Base-by-base conservation (phyloP, 2,329 filamentous ascomycete species). In the Proliferodiscus dingleyae region DNA sequence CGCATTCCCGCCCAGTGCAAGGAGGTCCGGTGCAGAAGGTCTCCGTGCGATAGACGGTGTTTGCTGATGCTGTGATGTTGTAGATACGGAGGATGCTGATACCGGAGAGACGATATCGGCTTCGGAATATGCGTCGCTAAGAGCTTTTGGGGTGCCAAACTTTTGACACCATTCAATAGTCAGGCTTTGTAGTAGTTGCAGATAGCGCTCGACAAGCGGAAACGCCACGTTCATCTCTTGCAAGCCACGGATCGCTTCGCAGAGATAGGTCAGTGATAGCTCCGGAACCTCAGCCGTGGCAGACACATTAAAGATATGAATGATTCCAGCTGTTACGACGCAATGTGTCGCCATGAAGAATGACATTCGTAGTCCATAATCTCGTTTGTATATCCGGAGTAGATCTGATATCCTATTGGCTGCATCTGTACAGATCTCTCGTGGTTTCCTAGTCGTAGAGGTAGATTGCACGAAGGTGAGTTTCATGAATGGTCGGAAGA, bases 401-500 rank as follows among this genome's bases (percentile, higher is more conserved):
- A 64, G 50, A 37, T 60, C 30, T 36, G 61, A 49, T 46, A 66
- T 60, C 48, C 55, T 46, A 45, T 60, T 40, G 26, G 58, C 54
- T 45, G 60, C 33, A 51, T 66, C 54, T 22, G 36, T 45, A 38
- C 56, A 60, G 2, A 61, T 50, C 16, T 57, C 50, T 2, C 50
- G 49, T 2, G 60, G 58, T 5, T 47, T 48, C 23, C 50, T 47
- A 7, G 26, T 28, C 13, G 26, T 7, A 28, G 7, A 7, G 41
- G 49, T 37, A 11, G 45, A 42, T 36, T 55, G 49, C 4, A 58
- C 49, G 21, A 59, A 54, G 4, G 46, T 41, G 4, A 56, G 46
- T 15, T 47, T 48, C 7, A 60, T 39, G 30, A 88, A 71, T 0
- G 85, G 85, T 5, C 85, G 75, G 61, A 88, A 89, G 1, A 88